Evolutionary conservation across 129 eudicot genomes (phyloP).

Genomic region (Flaveria sonorensis): DNA sequence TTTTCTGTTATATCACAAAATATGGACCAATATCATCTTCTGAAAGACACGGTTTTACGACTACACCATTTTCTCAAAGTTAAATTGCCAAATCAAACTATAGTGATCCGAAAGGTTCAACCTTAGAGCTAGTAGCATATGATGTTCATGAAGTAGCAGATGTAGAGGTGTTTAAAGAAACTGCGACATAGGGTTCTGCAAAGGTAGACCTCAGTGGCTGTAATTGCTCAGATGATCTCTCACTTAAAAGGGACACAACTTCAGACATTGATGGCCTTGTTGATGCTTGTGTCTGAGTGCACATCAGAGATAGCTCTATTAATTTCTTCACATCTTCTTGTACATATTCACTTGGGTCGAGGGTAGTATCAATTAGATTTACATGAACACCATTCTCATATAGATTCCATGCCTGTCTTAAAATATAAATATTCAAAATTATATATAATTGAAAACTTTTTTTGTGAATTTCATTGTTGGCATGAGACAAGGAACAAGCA

Average conservation of each 20-base stretch:
- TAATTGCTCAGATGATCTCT: slow-evolving; percentile 27
- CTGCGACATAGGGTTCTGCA: background rate
- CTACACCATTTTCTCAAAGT: background rate
- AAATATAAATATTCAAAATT: background rate
- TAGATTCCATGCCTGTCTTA: slow-evolving; percentile 62
- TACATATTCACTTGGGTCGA: slow-evolving; percentile 45
- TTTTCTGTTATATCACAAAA: background rate
- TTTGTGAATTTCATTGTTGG: background rate
- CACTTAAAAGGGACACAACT: slow-evolving; percentile 55
- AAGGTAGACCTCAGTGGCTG: slow-evolving; percentile 4
- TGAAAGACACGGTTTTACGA: background rate
- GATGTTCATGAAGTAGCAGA: slow-evolving; percentile 4
- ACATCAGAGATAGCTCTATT: slow-evolving; percentile 54
- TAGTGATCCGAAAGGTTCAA: slow-evolving; percentile 19
- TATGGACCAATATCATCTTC: background rate
- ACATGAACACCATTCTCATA: slow-evolving; percentile 45
- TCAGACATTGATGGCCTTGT: slow-evolving; percentile 73
- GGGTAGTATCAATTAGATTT: slow-evolving; percentile 44
- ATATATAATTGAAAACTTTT: background rate
- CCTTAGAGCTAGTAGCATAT: slow-evolving; percentile 23
- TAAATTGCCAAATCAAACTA: slow-evolving; percentile 7
- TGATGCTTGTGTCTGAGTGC: slow-evolving; percentile 63
- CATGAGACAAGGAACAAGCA: background rate
- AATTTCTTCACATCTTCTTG: slow-evolving; percentile 51
- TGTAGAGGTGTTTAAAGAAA: slow-evolving; percentile 4